phyloP scores from a whole-genome alignment of 2,329 filamentous ascomycete species.

The Exophiala xenobiotica region DNA sequence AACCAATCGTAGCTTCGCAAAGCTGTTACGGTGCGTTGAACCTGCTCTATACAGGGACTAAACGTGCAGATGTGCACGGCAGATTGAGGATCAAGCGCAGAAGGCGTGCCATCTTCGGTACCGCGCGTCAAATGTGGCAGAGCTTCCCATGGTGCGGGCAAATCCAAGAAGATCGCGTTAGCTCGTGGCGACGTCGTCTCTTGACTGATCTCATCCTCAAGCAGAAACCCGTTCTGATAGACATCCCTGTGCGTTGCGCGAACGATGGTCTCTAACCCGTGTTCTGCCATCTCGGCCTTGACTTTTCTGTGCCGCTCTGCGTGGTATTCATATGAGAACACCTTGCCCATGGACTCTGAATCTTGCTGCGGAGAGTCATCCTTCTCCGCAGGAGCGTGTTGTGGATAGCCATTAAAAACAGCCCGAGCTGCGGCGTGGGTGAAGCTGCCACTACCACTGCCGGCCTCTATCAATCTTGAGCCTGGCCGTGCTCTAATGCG shows the following conservation, averaged over 20 bases:
- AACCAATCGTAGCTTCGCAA: constrained; percentile 83
- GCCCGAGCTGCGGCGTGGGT: constrained; percentile 52
- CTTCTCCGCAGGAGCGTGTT: neutral
- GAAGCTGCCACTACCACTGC: constrained; percentile 54
- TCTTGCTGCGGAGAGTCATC: neutral
- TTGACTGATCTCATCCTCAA: constrained; percentile 27
- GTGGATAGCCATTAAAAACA: constrained; percentile 45
- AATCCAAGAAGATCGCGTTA: constrained; percentile 50
- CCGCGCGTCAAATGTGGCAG: constrained; percentile 48
- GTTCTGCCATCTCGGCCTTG: constrained; percentile 43
- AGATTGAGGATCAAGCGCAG: constrained; percentile 67
- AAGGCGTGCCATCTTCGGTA: constrained; percentile 35
- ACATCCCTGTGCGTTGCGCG: constrained; percentile 50
- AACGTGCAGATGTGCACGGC: constrained; percentile 86
- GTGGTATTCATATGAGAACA: constrained; percentile 54
- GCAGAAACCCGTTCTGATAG: constrained; percentile 49
- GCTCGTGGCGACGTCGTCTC: constrained; percentile 43
- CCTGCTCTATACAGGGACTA: constrained; percentile 95
- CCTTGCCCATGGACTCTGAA: constrained; percentile 39
- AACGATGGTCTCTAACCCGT: constrained; percentile 47
- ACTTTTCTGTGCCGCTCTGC: constrained; percentile 44
- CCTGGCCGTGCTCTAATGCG: constrained; percentile 48
- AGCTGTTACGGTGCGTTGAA: constrained; percentile 76
- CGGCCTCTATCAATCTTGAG: constrained; percentile 49
- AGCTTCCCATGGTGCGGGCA: constrained; percentile 52